Percentiles rank a stretch among this genome's conserved stretches.
Conservation (phyloP, 139 green algal species). For the Chlamydomonas sp. region DNA sequence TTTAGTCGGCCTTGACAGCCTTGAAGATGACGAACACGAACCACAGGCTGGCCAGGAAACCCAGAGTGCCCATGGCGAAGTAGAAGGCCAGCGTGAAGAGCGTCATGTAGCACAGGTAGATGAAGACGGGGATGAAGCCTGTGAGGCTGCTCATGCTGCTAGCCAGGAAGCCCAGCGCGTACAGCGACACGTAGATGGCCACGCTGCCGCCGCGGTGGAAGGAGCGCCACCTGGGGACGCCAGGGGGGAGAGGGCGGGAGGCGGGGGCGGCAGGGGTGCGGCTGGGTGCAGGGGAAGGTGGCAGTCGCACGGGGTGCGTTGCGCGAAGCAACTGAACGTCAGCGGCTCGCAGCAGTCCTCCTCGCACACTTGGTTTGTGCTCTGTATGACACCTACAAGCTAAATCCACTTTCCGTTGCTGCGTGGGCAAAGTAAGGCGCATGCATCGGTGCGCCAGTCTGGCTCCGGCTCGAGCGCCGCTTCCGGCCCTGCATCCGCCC, state of each 20-base stretch:
- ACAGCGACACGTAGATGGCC: slow-evolving; percentile 73
- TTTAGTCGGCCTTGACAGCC: slow-evolving; percentile 65
- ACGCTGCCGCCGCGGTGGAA: slow-evolving; percentile 87
- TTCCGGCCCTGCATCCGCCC: no score
- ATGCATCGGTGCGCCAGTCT: no score
- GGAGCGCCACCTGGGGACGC: slow-evolving; percentile 75
- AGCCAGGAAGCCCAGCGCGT: slow-evolving; percentile 79
- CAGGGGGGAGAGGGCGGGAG: background rate
- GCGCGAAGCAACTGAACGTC: no score
- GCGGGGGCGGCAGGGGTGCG: background rate
- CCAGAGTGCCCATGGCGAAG: slow-evolving; percentile 84
- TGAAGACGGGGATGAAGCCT: slow-evolving; percentile 80
- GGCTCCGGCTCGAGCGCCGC: no score
- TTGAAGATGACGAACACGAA: slow-evolving; percentile 72
- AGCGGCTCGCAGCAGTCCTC: no score
- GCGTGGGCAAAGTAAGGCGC: no score
- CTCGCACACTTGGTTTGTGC: no score
- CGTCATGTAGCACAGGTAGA: slow-evolving; percentile 90
- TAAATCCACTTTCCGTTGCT: no score
- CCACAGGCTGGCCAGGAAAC: slow-evolving; percentile 71
- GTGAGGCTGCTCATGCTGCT: slow-evolving; percentile 73
- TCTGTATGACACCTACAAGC: no score
- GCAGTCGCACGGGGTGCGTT: no score
- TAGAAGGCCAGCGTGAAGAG: slow-evolving; percentile 84
- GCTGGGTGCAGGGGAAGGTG: background rate